A percentile compares a stretch with the other conserved stretches of the same genome.
These are phyloP conservation scores for Aspergillus sclerotiicarbonarius DNA, from an alignment of 495 filamentous ascomycete species.

Conservation along the genomic window DNA sequence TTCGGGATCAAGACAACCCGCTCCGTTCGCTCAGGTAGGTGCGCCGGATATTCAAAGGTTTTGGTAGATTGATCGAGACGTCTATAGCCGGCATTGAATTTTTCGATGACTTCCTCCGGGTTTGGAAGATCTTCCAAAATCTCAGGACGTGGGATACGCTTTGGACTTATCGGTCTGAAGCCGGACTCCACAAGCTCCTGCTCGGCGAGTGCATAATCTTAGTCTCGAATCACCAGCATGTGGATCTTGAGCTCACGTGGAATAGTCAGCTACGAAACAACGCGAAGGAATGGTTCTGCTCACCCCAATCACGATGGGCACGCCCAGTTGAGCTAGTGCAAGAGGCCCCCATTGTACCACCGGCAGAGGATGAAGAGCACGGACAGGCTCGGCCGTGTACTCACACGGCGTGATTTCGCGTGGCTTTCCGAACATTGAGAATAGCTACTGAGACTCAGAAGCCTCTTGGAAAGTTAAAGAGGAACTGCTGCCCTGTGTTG, in stretches of 20 bases:
- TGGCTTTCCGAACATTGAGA: no score
- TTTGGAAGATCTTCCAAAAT: conserved; percentile 20
- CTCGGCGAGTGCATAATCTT: conserved; percentile 18
- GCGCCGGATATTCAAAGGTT: conserved; percentile 21
- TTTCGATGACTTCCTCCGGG: conserved; percentile 17
- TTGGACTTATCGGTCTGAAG: conserved; percentile 16
- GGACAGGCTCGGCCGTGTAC: no score
- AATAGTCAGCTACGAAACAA: conserved; percentile 11
- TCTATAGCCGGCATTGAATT: conserved; percentile 22
- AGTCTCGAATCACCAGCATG: conserved; percentile 26
- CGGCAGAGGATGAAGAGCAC: conserved; percentile 14
- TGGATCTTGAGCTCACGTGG: conserved; percentile 1
- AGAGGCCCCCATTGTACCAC: conserved; percentile 21
- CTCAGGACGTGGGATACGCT: conserved; percentile 20
- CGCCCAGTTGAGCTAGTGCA: conserved; percentile 22
- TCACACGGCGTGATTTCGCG: no score
- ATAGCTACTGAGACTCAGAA: no score
- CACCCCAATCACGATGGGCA: conserved; percentile 22
- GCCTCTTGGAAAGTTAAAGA: no score
- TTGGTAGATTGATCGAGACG: conserved; percentile 19
- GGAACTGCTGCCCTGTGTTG: no score
- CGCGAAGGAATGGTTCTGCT: conserved; percentile 2
- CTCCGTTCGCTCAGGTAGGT: conserved; percentile 13
- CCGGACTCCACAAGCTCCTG: conserved; percentile 21
- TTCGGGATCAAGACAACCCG: conserved; percentile 23